Conservation (phyloP, 495 filamentous ascomycete genomes). For the Hypoxylon crocopeplum region DNA sequence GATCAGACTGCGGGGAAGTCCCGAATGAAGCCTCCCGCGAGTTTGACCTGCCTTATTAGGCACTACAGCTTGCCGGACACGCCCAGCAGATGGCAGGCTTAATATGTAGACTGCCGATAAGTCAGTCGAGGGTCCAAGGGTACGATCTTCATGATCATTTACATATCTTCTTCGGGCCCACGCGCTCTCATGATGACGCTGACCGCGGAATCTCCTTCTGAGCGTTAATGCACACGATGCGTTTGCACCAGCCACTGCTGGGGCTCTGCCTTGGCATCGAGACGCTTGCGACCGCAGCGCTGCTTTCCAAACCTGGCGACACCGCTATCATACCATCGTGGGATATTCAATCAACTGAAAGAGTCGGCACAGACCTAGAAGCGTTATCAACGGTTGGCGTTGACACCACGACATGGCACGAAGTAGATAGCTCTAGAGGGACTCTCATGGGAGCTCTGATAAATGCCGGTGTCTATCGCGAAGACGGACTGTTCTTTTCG, state of each 20-base stretch:
- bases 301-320: slow-evolving; percentile 49
- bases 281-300: slow-evolving; percentile 13
- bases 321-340: slow-evolving; percentile 58
- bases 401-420: slow-evolving; percentile 61
- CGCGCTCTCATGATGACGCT: not conserved
- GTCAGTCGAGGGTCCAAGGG: not conserved
- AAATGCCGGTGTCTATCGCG: slow-evolving; percentile 59
- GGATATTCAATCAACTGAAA: slow-evolving; percentile 60
- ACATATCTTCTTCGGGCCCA: slow-evolving; percentile 1
- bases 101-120: slow-evolving; percentile 14
- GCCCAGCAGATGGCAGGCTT: not conserved
- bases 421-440: slow-evolving; percentile 52
- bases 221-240: slow-evolving; percentile 22
- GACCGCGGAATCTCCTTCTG: not conserved
- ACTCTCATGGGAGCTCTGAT: slow-evolving; percentile 68
- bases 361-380: slow-evolving; percentile 44
- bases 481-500: slow-evolving; percentile 64
- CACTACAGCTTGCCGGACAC: slow-evolving; percentile 1
- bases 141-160: not conserved
- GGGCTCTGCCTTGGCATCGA: slow-evolving; percentile 26
- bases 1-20: slow-evolving; percentile 29
- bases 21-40: slow-evolving; percentile 16
- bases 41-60: slow-evolving; percentile 24
- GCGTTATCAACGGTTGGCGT: slow-evolving; percentile 54
- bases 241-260: slow-evolving; percentile 19